Conservation (phyloP, 345 rosid species). For the Eucalyptus sp. region DNA sequence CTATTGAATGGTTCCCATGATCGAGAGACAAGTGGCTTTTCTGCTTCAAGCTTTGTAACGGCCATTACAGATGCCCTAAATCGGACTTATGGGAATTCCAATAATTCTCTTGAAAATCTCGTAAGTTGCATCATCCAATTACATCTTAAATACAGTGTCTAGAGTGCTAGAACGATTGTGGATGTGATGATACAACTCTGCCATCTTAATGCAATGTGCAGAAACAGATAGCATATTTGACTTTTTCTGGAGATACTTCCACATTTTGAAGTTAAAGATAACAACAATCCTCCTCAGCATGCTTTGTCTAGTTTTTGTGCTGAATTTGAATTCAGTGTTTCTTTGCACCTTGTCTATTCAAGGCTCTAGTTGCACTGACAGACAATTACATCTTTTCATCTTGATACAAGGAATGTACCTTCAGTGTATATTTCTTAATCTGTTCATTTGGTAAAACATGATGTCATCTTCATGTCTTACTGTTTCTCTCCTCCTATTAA, state of each 20-base stretch:
- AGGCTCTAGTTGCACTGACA: background rate
- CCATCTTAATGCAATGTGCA: background rate
- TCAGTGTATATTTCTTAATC: background rate
- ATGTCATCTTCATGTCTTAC: background rate
- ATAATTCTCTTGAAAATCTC: slow-evolving; percentile 37
- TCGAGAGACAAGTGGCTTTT: slow-evolving; percentile 69
- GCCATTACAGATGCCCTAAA: slow-evolving; percentile 76
- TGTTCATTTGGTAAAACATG: background rate
- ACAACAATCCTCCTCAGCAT: background rate
- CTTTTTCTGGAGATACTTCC: background rate
- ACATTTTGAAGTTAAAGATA: background rate
- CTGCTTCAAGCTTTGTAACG: slow-evolving; percentile 74
- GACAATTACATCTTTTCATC: background rate
- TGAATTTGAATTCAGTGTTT: background rate
- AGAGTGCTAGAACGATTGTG: background rate
- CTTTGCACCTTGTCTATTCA: background rate
- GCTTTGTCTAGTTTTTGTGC: background rate
- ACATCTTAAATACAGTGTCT: background rate
- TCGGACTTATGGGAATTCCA: slow-evolving; percentile 63
- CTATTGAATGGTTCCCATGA: slow-evolving; percentile 73
- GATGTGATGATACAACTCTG: background rate
- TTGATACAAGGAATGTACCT: background rate
- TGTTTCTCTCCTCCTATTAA: background rate
- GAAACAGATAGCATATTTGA: background rate
- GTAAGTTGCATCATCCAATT: slow-evolving; percentile 26